Percentiles rank a stretch among this genome's conserved stretches.
Conservation (phyloP, 768 basidiomycete genomes). For the Stropharia rugosoannulata region DNA sequence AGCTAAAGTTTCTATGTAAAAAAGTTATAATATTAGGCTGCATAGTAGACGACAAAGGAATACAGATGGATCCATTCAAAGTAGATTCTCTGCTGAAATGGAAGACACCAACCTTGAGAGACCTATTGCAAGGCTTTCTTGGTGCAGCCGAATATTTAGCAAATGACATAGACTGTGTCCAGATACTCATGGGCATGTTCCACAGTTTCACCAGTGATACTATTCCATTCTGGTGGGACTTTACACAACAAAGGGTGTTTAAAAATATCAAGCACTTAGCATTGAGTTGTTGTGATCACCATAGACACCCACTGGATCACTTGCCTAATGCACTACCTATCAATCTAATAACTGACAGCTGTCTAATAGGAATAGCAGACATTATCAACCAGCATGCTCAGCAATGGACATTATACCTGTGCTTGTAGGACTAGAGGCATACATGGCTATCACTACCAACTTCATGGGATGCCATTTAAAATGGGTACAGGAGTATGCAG, state of each 20-base stretch:
- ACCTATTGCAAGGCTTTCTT: slow-evolving; percentile 30
- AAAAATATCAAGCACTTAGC: slow-evolving; percentile 26
- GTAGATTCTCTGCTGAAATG: slow-evolving; percentile 32
- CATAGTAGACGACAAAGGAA: slow-evolving; percentile 30
- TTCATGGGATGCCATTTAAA: too few relatives aligned
- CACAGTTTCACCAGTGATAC: slow-evolving; percentile 17
- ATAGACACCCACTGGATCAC: slow-evolving; percentile 16
- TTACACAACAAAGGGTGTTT: slow-evolving; percentile 29
- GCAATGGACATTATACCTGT: slow-evolving; percentile 19
- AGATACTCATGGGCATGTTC: slow-evolving; percentile 35
- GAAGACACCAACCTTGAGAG: slow-evolving; percentile 28
- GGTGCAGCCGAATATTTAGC: too few relatives aligned
- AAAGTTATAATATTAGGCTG: slow-evolving; percentile 25
- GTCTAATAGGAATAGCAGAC: slow-evolving; percentile 23
- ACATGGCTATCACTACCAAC: slow-evolving; percentile 31
- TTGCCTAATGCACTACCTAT: slow-evolving; percentile 13
- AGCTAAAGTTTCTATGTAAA: slow-evolving; percentile 28
- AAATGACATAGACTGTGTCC: slow-evolving; percentile 24
- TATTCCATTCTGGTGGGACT: slow-evolving; percentile 20
- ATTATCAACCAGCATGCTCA: slow-evolving; percentile 19
- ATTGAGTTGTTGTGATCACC: slow-evolving; percentile 15
- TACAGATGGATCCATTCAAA: slow-evolving; percentile 40
- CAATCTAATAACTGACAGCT: slow-evolving; percentile 28
- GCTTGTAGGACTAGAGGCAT: slow-evolving; percentile 32
- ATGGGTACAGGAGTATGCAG: too few relatives aligned